Conservation (phyloP, 2,329 filamentous ascomycete species). For the Magnaporthiopsis incrustans region DNA sequence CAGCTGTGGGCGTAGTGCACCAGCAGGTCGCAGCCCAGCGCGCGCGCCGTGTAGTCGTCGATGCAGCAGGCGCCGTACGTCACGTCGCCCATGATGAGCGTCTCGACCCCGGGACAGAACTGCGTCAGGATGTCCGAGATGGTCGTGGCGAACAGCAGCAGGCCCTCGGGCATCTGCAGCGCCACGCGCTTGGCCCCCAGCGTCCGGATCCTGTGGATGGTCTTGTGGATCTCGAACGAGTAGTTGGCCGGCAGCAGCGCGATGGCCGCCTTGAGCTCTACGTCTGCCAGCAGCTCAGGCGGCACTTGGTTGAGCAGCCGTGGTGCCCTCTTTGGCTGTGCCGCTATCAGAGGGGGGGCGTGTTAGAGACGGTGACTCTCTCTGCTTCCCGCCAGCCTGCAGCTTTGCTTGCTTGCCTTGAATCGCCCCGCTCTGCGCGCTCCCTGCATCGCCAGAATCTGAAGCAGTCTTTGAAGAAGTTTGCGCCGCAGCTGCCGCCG, state of each 20-base stretch:
- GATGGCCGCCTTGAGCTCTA: conserved; percentile 80
- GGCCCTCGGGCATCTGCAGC: conserved; percentile 93
- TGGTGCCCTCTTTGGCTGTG: conserved; percentile 62
- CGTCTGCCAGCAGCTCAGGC: conserved; percentile 74
- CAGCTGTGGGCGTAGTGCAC: conserved; percentile 98
- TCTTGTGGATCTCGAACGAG: conserved; percentile 97
- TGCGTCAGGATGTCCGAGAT: conserved; percentile 93
- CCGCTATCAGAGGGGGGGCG: conserved; percentile 39
- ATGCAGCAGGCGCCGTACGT: conserved; percentile 99
- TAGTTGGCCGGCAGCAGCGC: conserved; percentile 88
- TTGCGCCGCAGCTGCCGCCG: conserved; percentile 45
- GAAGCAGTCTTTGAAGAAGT: not conserved
- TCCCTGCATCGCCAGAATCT: conserved; percentile 28
- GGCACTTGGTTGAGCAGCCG: conserved; percentile 89
- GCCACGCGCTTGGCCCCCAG: conserved; percentile 75
- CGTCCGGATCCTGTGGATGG: conserved; percentile 84
- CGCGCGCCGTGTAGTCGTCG: conserved; percentile 93
- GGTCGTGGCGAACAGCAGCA: conserved; percentile 92
- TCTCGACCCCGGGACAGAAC: conserved; percentile 87
- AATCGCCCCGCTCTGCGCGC: conserved; percentile 56
- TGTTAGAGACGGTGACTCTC: conserved; percentile 9
- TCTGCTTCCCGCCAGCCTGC: not conserved
- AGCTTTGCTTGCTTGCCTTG: conserved; percentile 39
- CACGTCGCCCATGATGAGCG: conserved; percentile 97
- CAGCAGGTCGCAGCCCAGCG: conserved; percentile 85